Evolutionary conservation across 169 alveolate genomes (phyloP).

Genomic region (Plasmodium fragile): DNA sequence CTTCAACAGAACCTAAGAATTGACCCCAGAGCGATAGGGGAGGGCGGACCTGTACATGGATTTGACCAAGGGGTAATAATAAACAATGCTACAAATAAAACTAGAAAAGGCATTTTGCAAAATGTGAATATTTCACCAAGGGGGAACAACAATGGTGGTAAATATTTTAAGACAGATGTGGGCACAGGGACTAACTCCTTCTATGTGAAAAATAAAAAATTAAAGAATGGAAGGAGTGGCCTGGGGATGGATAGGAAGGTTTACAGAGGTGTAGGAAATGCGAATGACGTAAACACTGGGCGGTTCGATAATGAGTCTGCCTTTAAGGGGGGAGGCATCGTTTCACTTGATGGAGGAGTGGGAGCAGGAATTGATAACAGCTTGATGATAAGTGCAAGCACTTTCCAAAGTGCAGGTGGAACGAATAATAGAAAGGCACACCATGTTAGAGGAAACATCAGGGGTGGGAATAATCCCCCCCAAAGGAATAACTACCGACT

Average conservation of each 20-base stretch:
- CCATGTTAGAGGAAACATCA: neutral
- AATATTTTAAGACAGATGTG: neutral
- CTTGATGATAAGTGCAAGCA: neutral
- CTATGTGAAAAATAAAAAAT: slow-evolving; percentile 17
- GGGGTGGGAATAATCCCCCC: neutral
- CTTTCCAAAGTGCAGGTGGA: neutral
- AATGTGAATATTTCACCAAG: neutral
- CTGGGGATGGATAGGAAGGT: neutral
- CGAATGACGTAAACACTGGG: neutral
- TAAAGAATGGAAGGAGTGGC: neutral
- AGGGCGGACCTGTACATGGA: neutral
- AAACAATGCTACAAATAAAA: neutral
- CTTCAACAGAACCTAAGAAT: neutral
- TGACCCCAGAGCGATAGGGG: neutral
- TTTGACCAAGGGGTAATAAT: neutral
- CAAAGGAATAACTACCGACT: neutral
- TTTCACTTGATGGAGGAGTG: neutral
- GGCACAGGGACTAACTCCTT: neutral
- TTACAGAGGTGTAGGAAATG: neutral
- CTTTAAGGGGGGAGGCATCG: neutral
- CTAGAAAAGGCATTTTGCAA: neutral
- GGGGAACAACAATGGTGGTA: neutral
- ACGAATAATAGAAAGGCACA: neutral
- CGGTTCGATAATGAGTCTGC: neutral
- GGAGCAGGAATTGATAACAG: neutral